These are phyloP conservation scores for Craspedostauros australis DNA, from an alignment of 108 stramenopile genomes.

Conservation along the genomic window DNA sequence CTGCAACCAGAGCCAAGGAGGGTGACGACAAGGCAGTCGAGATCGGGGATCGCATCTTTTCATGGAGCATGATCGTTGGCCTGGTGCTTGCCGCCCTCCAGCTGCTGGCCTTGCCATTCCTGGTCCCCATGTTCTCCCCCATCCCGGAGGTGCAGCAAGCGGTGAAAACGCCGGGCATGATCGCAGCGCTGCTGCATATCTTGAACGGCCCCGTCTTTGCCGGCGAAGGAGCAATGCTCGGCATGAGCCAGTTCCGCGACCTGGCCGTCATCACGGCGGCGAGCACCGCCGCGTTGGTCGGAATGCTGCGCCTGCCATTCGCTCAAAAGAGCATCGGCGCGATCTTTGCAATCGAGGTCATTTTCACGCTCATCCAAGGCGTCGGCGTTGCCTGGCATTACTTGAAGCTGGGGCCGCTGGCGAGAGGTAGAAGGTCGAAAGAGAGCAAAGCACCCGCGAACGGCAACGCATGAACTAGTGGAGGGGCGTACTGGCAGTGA, in stretches of 20 bases:
- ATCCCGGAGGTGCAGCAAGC: conserved; percentile 67
- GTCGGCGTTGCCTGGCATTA: conserved; percentile 55
- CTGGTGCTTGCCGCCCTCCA: conserved; percentile 44
- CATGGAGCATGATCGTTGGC: conserved; percentile 59
- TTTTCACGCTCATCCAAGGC: conserved; percentile 51
- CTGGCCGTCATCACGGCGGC: conserved; percentile 51
- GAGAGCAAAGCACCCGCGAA: too few relatives aligned
- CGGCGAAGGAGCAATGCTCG: conserved; percentile 78
- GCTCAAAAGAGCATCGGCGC: conserved; percentile 60
- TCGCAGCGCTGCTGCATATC: conserved; percentile 60
- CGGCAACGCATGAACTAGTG: too few relatives aligned
- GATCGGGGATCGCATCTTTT: conserved; percentile 66
- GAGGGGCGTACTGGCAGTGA: too few relatives aligned
- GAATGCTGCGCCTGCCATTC: conserved; percentile 44
- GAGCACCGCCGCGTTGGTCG: conserved; percentile 48
- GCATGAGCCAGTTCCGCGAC: conserved; percentile 47
- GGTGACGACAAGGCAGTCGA: conserved; percentile 50
- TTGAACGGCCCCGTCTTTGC: conserved; percentile 70
- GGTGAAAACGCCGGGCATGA: conserved; percentile 50
- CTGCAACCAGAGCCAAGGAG: conserved; percentile 37
- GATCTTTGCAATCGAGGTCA: conserved; percentile 52
- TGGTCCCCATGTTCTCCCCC: conserved; percentile 67
- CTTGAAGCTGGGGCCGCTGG: conserved; percentile 56
- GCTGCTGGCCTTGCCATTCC: conserved; percentile 35
- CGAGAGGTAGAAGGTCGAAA: too few relatives aligned